Evolutionary conservation across 108 stramenopile species (phyloP).

Genomic region (Cyclostephanos tholiformis): DNA sequence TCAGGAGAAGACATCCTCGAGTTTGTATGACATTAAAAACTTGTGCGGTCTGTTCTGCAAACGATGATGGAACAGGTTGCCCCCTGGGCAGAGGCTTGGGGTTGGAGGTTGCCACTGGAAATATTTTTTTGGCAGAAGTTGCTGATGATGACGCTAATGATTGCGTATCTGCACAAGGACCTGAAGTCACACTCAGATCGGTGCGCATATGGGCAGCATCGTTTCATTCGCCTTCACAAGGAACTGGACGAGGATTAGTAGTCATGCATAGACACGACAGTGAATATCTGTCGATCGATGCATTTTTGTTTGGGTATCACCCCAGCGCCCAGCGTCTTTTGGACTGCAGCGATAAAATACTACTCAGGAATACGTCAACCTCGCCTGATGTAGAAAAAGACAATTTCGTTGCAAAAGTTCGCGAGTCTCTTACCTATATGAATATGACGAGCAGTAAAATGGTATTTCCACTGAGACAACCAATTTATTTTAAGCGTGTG

Average conservation of each 20-base stretch:
- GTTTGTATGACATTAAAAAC: constrained; percentile 70
- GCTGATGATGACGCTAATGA: constrained; percentile 15
- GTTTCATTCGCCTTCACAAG: constrained; percentile 15
- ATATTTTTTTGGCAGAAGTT: constrained; percentile 65
- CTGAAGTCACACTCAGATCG: constrained; percentile 55
- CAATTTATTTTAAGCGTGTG: constrained; percentile 34
- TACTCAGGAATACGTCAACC: constrained; percentile 69
- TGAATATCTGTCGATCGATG: constrained; percentile 46
- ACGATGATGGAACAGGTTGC: constrained; percentile 54
- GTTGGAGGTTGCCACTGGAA: constrained; percentile 54
- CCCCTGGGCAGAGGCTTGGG: constrained; percentile 81
- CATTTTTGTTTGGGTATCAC: constrained; percentile 58
- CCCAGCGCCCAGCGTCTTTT: constrained; percentile 50
- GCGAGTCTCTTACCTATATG: constrained; percentile 43
- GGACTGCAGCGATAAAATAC: constrained; percentile 53
- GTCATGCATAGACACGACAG: constrained; percentile 49
- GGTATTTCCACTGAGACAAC: constrained; percentile 24
- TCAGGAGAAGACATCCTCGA: background rate
- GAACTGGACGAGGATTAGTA: constrained; percentile 19
- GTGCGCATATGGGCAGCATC: constrained; percentile 63
- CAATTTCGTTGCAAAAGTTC: constrained; percentile 64
- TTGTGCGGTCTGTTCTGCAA: constrained; percentile 61
- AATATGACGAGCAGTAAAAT: constrained; percentile 17
- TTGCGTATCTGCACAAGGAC: no score
- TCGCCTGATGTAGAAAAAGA: constrained; percentile 76